Evolutionary conservation across 192 early-diverging fungal species (phyloP).

Genomic region (Coemansia sp.): DNA sequence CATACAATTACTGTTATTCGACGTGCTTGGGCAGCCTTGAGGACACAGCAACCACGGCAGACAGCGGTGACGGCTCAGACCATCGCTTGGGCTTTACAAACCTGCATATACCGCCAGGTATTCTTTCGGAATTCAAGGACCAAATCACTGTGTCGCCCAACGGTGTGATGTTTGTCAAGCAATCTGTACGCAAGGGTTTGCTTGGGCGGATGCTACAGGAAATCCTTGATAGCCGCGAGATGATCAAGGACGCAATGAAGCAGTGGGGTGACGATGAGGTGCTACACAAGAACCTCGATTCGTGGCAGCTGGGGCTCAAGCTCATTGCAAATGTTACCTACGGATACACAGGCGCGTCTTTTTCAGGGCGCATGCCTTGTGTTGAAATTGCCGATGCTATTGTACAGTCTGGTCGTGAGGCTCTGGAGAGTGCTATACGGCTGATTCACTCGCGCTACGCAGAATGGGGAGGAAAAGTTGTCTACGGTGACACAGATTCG

Average conservation of each 20-base stretch:
- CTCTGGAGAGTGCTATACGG: conserved; percentile 71
- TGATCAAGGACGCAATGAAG: conserved; percentile 88
- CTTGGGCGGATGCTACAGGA: conserved; percentile 82
- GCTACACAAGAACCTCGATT: conserved; percentile 70
- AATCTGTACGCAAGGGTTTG: conserved; percentile 73
- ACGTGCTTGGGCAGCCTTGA: conserved; percentile 76
- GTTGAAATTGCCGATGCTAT: conserved; percentile 90
- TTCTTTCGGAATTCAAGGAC: conserved; percentile 66
- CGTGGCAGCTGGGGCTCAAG: conserved; percentile 85
- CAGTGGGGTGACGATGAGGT: conserved; percentile 40
- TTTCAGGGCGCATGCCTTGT: conserved; percentile 88
- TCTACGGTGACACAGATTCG: conserved; percentile 95
- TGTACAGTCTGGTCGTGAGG: conserved; percentile 82
- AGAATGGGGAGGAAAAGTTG: conserved; percentile 76
- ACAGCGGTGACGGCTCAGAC: conserved; percentile 24
- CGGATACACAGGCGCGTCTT: conserved; percentile 81
- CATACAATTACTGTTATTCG: conserved; percentile 93
- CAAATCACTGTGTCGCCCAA: conserved; percentile 79
- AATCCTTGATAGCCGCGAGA: conserved; percentile 83
- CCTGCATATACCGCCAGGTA: conserved; percentile 60
- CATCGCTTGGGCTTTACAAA: conserved; percentile 66
- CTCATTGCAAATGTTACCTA: conserved; percentile 93
- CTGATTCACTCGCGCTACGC: conserved; percentile 60
- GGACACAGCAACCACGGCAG: background rate
- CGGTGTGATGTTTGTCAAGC: conserved; percentile 83